phyloP scores from a whole-genome alignment of 495 filamentous ascomycete species.

The Tuber umbilicatum region DNA sequence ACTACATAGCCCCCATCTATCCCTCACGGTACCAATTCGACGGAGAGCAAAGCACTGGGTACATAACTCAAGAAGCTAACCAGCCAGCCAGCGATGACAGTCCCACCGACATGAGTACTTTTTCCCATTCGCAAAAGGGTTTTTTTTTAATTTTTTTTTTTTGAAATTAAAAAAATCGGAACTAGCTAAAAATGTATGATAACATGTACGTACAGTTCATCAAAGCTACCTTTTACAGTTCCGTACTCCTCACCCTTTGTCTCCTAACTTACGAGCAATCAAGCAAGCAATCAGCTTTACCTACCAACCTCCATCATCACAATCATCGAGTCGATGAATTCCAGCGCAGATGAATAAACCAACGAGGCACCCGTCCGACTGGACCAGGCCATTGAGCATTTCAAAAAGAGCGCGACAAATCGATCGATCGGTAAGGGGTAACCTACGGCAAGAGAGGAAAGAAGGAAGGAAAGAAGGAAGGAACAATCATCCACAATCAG shows the following conservation, averaged over 20 bases:
- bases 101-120: not conserved
- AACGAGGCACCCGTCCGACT: not conserved
- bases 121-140: not conserved
- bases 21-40: not conserved
- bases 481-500: not conserved
- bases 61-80: not conserved
- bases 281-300: not conserved
- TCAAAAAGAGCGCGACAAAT: not conserved
- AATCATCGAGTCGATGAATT: not conserved
- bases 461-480: not conserved
- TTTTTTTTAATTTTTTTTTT: too few relatives aligned
- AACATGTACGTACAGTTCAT: slow-evolving; percentile 2
- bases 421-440: slow-evolving; percentile 4
- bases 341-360: not conserved
- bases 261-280: not conserved
- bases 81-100: not conserved
- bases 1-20: not conserved
- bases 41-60: not conserved
- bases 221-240: not conserved
- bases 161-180: not conserved
- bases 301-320: not conserved
- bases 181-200: not conserved
- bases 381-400: not conserved
- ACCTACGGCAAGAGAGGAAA: not conserved
- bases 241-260: not conserved